Evolutionary conservation across 495 filamentous ascomycete genomes (phyloP).

Genomic region (Penicillium chermesinum): DNA sequence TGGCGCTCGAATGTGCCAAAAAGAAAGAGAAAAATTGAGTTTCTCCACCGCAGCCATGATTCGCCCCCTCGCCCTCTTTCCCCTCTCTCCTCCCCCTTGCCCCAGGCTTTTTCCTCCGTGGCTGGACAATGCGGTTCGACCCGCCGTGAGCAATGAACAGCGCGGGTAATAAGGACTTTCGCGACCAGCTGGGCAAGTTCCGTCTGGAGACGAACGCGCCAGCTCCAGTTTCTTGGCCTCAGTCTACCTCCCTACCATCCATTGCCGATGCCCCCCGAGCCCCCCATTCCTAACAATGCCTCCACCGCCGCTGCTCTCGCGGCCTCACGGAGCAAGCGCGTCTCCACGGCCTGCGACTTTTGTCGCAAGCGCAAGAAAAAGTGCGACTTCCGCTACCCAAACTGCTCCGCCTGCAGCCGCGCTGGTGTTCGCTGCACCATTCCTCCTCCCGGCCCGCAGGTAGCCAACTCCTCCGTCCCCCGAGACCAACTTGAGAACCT

Average conservation of each 20-base stretch:
- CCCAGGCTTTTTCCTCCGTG: conserved; percentile 6
- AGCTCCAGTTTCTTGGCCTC: conserved; percentile 16
- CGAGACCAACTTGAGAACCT: conserved; percentile 48
- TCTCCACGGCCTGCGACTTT: conserved; percentile 48
- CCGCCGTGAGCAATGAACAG: conserved; percentile 31
- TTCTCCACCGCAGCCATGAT: neutral
- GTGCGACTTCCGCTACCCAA: conserved; percentile 51
- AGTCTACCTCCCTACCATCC: conserved; percentile 3
- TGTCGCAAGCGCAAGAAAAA: conserved; percentile 52
- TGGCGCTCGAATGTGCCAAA: too few relatives aligned
- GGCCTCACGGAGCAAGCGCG: conserved; percentile 34
- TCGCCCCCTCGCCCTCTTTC: neutral
- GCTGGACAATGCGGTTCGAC: conserved; percentile 35
- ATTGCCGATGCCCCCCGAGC: neutral
- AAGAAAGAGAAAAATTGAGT: neutral
- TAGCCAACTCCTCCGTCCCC: conserved; percentile 39
- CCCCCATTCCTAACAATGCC: neutral
- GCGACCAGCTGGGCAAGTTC: conserved; percentile 44
- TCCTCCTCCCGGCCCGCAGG: conserved; percentile 38
- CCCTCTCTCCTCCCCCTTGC: neutral
- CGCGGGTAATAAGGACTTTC: conserved; percentile 38
- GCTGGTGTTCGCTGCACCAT: conserved; percentile 49
- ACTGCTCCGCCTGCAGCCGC: conserved; percentile 47
- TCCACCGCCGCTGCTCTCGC: conserved; percentile 5
- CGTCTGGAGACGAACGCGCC: conserved; percentile 33